Base-by-base conservation (phyloP, 805 yeast species). In the Nakazawaea holstii region DNA sequence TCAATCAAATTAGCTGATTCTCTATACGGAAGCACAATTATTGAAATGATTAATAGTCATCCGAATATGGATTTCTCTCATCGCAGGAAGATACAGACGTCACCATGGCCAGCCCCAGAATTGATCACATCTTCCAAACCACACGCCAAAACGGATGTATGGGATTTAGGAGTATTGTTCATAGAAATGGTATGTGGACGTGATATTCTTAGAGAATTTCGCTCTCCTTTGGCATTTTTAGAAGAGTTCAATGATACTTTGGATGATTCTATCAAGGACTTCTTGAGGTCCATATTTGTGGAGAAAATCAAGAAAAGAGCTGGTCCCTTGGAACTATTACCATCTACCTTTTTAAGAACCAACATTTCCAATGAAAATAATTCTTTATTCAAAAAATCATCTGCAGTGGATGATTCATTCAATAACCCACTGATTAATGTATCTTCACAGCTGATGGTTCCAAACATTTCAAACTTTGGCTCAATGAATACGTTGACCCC, bases 111-210 rank as follows among this genome's bases (percentile, higher is more conserved):
- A 10, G 95, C 97, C 0, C 97, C 98, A 0, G 97, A 91, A 60
- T 53, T 82, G 50, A 61, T 56, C 33, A 60, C 58, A 13, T 66
- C 60, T 43, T 57, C 64, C 32, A 77, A 73, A 48, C 83, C 86
- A 11, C 84, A 84, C 49, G 70, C 90, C 33, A 87, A 89, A 61
- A 82, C 97, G 0, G 99, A 94, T 67, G 84, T 94, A 8, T 94
- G 98, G 98, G 87, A 87, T 58, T 66, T 90, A 35, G 99, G 97
- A 7, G 87, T 87, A 0, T 62, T 86, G 6, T 83, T 92, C 54
- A 72, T 82, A 14, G 80, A 85, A 52, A 68, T 83, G 60, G 70
- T 87, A 4, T 69, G 75, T 39, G 92, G 95, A 0, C 66, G 71
- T 2, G 81, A 78, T 41, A 68, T 75, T 1, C 66, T 78, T 0